A percentile compares a stretch with the other conserved stretches of the same genome.
These are phyloP conservation scores for Fraxinus americana DNA, from an alignment of 257 asterid genomes.

Conservation along the genomic window DNA sequence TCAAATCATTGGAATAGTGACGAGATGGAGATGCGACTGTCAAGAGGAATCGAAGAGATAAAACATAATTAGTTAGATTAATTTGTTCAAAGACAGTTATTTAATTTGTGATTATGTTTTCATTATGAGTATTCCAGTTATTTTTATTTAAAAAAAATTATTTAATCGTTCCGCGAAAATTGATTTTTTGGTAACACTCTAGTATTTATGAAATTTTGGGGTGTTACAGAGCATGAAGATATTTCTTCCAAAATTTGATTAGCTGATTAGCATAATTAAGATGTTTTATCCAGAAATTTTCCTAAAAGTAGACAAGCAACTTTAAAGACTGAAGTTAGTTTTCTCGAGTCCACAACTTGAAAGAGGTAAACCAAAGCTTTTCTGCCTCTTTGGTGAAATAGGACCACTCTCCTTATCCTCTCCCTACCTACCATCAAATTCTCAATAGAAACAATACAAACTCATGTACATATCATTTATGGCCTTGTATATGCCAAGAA, in stretches of 20 bases:
- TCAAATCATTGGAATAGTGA: too few relatives aligned
- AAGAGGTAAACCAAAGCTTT: not conserved
- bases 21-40: too few relatives aligned
- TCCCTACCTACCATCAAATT: not conserved
- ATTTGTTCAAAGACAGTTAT: too few relatives aligned
- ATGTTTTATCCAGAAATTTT: not conserved
- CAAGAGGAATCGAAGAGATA: too few relatives aligned
- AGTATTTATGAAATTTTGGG: too few relatives aligned
- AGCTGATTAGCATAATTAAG: not conserved
- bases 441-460: not conserved
- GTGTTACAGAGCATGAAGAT: not conserved
- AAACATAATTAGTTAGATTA: too few relatives aligned
- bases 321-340: not conserved
- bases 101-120: too few relatives aligned
- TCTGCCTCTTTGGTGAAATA: not conserved
- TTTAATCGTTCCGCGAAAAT: too few relatives aligned
- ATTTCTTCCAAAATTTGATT: not conserved
- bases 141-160: too few relatives aligned
- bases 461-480: not conserved
- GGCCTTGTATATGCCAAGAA: not conserved
- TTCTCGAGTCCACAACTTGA: not conserved
- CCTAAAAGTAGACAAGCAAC: not conserved
- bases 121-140: too few relatives aligned
- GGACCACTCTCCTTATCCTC: not conserved
- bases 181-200: too few relatives aligned